Percentiles rank a stretch among this genome's conserved stretches.
Evolutionary conservation across 1,284 basidiomycete genomes (phyloP).

Genomic region (Apiotrichum brassicae): DNA sequence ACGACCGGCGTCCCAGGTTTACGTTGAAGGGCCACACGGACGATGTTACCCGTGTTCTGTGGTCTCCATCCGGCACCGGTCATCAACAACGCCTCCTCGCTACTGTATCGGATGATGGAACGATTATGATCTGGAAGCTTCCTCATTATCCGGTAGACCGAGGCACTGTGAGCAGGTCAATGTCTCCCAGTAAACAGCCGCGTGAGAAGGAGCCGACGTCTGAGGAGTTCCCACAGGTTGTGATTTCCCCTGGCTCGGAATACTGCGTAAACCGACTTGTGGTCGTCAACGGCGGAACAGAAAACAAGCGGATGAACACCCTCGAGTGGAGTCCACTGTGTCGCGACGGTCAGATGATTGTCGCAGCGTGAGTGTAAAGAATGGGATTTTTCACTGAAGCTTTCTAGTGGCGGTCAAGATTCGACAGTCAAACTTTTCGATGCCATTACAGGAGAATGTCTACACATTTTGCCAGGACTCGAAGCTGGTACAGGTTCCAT

Average conservation of each 20-base stretch:
- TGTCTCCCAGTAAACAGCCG: slow-evolving; percentile 19
- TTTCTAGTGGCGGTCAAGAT: slow-evolving; percentile 37
- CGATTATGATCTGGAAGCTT: slow-evolving; percentile 37
- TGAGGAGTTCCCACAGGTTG: slow-evolving; percentile 25
- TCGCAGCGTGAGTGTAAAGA: slow-evolving; percentile 37
- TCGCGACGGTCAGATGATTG: slow-evolving; percentile 26
- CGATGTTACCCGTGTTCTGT: slow-evolving; percentile 37
- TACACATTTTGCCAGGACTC: slow-evolving; percentile 29
- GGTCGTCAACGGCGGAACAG: slow-evolving; percentile 29
- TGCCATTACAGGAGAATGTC: slow-evolving; percentile 26
- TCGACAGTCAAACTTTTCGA: slow-evolving; percentile 41
- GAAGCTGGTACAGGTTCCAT: slow-evolving; percentile 37
- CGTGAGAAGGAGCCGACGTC: slow-evolving; percentile 12
- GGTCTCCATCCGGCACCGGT: slow-evolving; percentile 26
- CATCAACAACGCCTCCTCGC: slow-evolving; percentile 27
- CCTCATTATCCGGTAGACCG: slow-evolving; percentile 29
- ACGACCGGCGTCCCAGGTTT: slow-evolving; percentile 31
- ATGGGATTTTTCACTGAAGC: too few relatives aligned
- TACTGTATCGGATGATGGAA: slow-evolving; percentile 38
- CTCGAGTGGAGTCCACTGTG: slow-evolving; percentile 36
- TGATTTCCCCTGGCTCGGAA: slow-evolving; percentile 21
- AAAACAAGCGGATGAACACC: slow-evolving; percentile 40
- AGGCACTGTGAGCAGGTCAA: slow-evolving; percentile 16
- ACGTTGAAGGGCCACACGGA: slow-evolving; percentile 41
- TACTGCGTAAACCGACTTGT: slow-evolving; percentile 30